Evolutionary conservation across 169 alveolate species (phyloP).

Genomic region (Ichthyophthirius multifiliis): DNA sequence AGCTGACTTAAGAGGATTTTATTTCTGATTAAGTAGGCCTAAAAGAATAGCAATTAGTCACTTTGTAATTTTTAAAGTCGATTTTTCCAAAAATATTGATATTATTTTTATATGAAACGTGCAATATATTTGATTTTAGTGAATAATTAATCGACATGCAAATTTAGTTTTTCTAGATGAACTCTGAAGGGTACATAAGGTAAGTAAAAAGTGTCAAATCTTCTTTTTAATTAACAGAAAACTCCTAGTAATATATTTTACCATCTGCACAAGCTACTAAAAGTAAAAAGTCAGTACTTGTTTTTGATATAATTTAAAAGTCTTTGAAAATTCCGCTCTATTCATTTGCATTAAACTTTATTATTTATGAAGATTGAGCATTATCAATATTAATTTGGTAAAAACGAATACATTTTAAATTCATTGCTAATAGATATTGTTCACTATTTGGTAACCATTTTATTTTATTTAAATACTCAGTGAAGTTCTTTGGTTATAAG

Average conservation of each 20-base stretch:
- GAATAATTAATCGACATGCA: not conserved
- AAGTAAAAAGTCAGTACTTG: not conserved
- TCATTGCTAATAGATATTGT: not conserved
- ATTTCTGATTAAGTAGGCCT: not conserved
- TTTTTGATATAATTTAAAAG: not conserved
- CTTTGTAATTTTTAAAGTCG: not conserved
- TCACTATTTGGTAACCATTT: not conserved
- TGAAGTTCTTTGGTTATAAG: not conserved
- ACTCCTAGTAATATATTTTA: not conserved
- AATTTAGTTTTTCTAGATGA: not conserved
- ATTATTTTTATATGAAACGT: not conserved
- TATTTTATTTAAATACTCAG: not conserved
- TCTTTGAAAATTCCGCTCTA: conserved; percentile 4
- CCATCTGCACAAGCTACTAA: conserved; percentile 13
- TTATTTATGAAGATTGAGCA: not conserved
- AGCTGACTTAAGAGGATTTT: not conserved
- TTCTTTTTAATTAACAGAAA: not conserved
- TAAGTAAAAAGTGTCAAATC: not conserved
- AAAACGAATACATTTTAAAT: not conserved
- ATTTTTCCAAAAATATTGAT: not conserved
- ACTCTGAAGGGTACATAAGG: not conserved
- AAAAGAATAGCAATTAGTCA: not conserved
- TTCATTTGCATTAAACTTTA: not conserved
- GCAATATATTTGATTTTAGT: not conserved
- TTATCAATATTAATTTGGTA: not conserved